Conservation (phyloP, 108 stramenopile species). For the Skeletonema tropicum region DNA sequence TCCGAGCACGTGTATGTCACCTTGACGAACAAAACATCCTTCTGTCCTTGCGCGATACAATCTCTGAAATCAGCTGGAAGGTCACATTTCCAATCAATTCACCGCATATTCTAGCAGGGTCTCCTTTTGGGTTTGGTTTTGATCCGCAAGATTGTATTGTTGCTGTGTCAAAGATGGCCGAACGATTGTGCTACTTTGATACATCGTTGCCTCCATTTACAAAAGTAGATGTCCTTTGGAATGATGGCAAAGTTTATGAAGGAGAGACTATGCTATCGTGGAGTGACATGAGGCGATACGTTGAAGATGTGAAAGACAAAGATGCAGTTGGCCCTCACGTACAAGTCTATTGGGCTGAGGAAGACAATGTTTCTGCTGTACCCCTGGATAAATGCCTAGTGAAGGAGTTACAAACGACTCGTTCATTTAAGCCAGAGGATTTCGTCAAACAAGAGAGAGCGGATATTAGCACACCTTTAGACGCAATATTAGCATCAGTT, state of each 20-base stretch:
- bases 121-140: conserved; percentile 44
- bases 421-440: background rate
- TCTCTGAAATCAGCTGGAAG: conserved; percentile 31
- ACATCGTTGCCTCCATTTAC: conserved; percentile 32
- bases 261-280: conserved; percentile 21
- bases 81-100: conserved; percentile 7
- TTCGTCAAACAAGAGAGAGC: background rate
- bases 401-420: background rate
- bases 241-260: conserved; percentile 35
- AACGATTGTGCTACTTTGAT: conserved; percentile 33
- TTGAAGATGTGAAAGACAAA: background rate
- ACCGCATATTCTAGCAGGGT: conserved; percentile 16
- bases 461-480: conserved; percentile 23
- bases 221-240: conserved; percentile 33
- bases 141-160: conserved; percentile 22
- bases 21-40: conserved; percentile 13
- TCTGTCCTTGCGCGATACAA: conserved; percentile 22
- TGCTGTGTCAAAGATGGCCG: conserved; percentile 26
- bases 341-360: conserved; percentile 40
- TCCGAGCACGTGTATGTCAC: conserved; percentile 26
- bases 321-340: conserved; percentile 23
- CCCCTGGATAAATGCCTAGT: conserved; percentile 20
- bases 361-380: conserved; percentile 33
- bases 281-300: conserved; percentile 17
- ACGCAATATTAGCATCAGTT: conserved; percentile 32